Conservation (phyloP, 2,329 filamentous ascomycete genomes). For the Magnaporthiopsis incrustans region DNA sequence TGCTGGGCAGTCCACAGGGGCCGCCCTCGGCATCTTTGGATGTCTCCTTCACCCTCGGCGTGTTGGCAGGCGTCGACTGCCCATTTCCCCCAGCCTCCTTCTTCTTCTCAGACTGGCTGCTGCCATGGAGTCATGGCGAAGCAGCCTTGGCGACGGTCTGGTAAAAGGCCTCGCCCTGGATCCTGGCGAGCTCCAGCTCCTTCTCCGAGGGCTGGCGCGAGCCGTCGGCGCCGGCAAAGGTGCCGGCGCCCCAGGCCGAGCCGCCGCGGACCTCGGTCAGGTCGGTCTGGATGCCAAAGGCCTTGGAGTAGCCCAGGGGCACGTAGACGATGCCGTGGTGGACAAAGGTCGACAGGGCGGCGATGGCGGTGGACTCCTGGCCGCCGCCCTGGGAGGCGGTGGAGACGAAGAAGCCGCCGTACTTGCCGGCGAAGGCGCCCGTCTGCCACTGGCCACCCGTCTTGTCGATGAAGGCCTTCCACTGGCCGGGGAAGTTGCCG, state of each 20-base stretch:
- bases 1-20: conserved; percentile 14
- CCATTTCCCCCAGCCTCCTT: background rate
- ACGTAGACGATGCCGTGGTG: conserved; percentile 97
- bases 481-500: conserved; percentile 90
- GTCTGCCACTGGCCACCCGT: conserved; percentile 76
- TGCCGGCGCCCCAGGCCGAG: conserved; percentile 87
- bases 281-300: conserved; percentile 63
- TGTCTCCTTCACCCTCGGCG: background rate
- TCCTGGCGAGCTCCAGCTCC: conserved; percentile 72
- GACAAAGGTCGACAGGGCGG: conserved; percentile 73
- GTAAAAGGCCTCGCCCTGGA: conserved; percentile 84
- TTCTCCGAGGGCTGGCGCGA: conserved; percentile 68
- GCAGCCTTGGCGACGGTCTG: conserved; percentile 62
- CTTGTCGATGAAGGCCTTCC: conserved; percentile 71
- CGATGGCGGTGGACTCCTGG: conserved; percentile 81
- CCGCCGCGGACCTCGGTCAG: conserved; percentile 78
- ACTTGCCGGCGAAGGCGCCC: conserved; percentile 78
- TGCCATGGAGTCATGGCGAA: conserved; percentile 64
- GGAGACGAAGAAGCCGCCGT: conserved; percentile 83
- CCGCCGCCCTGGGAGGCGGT: conserved; percentile 81
- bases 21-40: conserved; percentile 13
- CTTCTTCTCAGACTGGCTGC: conserved; percentile 26
- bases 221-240: conserved; percentile 72
- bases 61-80: background rate
- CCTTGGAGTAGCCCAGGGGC: conserved; percentile 84